Percentiles rank a stretch among this genome's conserved stretches.
Conservation (phyloP, 2,329 filamentous ascomycete species). For the Coleophoma eucalyptorum region DNA sequence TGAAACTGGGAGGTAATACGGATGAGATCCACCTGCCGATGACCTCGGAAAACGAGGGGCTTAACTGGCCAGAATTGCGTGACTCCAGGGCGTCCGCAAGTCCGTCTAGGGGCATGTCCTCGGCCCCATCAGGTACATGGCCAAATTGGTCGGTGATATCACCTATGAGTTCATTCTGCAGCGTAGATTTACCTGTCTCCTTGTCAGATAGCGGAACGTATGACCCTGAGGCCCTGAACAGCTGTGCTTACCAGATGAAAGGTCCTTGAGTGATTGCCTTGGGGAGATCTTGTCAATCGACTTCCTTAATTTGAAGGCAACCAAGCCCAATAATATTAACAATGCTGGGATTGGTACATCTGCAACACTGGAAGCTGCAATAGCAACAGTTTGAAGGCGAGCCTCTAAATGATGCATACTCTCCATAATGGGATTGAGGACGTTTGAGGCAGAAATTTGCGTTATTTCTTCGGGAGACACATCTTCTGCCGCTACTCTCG, state of each 20-base stretch:
- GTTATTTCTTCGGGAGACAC: background rate
- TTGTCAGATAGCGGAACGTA: no score
- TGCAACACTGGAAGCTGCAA: background rate
- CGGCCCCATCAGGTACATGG: conserved; percentile 1
- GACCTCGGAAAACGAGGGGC: conserved; percentile 3
- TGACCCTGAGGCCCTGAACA: no score
- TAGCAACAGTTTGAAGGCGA: background rate
- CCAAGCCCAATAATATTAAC: conserved; percentile 3
- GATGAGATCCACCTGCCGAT: conserved; percentile 17
- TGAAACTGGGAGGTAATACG: conserved; percentile 27
- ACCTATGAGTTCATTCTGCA: conserved; percentile 7
- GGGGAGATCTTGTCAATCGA: background rate
- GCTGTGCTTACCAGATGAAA: conserved; percentile 3
- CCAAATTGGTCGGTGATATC: conserved; percentile 4
- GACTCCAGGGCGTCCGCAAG: background rate
- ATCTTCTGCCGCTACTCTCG: background rate
- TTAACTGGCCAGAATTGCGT: conserved; percentile 5
- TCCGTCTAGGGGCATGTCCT: background rate
- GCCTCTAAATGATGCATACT: background rate
- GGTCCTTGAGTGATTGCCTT: conserved; percentile 1
- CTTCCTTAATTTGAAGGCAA: conserved; percentile 5
- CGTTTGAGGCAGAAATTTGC: no score
- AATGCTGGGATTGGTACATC: conserved; percentile 2
- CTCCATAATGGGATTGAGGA: background rate
- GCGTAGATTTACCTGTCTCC: conserved; percentile 4